A percentile compares a stretch with the other conserved stretches of the same genome.
phyloP scores from a whole-genome alignment of 75 land plant species.

The Picea sitchensis region DNA sequence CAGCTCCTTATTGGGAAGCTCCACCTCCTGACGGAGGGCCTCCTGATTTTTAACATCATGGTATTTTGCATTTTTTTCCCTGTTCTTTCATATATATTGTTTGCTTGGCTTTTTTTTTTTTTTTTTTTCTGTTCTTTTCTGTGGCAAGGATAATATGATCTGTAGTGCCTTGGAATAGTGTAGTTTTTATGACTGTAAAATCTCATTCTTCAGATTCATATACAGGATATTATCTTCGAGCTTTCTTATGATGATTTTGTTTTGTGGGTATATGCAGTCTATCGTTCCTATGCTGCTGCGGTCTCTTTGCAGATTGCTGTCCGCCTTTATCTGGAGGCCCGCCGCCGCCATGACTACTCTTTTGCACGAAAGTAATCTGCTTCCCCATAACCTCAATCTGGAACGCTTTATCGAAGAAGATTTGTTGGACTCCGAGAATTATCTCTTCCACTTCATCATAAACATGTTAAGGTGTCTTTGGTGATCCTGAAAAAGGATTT shows the following conservation, averaged over 20 bases:
- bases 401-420: conserved; percentile 25
- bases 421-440: conserved; percentile 24
- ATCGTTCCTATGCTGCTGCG: conserved; percentile 24
- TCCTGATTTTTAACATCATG: neutral
- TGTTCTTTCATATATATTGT: too few species aligned
- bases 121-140: too few species aligned
- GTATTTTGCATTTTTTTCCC: neutral
- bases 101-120: too few species aligned
- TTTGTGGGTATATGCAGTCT: conserved; percentile 17
- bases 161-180: neutral
- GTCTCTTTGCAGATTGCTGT: conserved; percentile 22
- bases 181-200: too few species aligned
- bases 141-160: too few species aligned
- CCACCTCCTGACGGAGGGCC: too few species aligned
- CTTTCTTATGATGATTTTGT: neutral
- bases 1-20: neutral
- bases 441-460: conserved; percentile 33
- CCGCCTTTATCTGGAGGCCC: conserved; percentile 18
- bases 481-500: neutral
- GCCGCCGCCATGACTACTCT: conserved; percentile 26
- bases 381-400: conserved; percentile 30
- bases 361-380: conserved; percentile 31
- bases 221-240: too few species aligned
- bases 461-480: conserved; percentile 36
- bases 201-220: too few species aligned